Conservation (phyloP, 768 basidiomycete genomes). For the Fomitopsis serialis region DNA sequence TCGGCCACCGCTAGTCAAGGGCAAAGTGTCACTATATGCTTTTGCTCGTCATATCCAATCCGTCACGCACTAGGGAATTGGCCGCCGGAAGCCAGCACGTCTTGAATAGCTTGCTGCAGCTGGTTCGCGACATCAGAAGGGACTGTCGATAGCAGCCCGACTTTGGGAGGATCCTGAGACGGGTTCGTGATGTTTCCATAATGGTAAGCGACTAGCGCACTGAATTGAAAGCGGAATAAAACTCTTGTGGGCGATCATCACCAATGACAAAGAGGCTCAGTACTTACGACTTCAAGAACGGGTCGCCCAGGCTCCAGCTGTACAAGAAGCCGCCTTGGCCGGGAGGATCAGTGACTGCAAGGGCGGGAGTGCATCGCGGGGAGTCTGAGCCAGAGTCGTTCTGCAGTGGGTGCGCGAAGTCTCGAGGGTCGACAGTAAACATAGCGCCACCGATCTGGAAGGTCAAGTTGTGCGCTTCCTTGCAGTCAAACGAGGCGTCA, state of each 20-base stretch:
- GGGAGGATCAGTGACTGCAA: constrained; percentile 63
- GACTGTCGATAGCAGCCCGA: constrained; percentile 71
- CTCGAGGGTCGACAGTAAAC: constrained; percentile 74
- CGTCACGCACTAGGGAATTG: constrained; percentile 25
- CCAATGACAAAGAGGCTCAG: not conserved
- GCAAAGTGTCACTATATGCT: no score
- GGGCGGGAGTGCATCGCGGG: constrained; percentile 42
- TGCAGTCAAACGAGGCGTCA: constrained; percentile 44
- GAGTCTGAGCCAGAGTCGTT: constrained; percentile 7
- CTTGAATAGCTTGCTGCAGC: constrained; percentile 30
- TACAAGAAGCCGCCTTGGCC: constrained; percentile 50
- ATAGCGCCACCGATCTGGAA: constrained; percentile 65
- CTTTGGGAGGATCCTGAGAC: constrained; percentile 58
- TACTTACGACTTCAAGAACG: constrained; percentile 69
- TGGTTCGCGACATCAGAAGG: constrained; percentile 44
- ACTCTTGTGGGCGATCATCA: not conserved
- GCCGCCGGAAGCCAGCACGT: constrained; percentile 24
- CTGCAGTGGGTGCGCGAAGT: constrained; percentile 47
- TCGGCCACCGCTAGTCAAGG: constrained; percentile 31
- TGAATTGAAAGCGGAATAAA: constrained; percentile 19
- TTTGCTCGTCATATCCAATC: no score
- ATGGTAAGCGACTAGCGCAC: constrained; percentile 63
- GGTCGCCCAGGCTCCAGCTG: constrained; percentile 74
- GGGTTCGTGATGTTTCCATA: constrained; percentile 70
- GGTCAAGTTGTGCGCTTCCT: constrained; percentile 52